Conservation (phyloP, 495 filamentous ascomycete genomes). For the Aspergillus homomorphus region DNA sequence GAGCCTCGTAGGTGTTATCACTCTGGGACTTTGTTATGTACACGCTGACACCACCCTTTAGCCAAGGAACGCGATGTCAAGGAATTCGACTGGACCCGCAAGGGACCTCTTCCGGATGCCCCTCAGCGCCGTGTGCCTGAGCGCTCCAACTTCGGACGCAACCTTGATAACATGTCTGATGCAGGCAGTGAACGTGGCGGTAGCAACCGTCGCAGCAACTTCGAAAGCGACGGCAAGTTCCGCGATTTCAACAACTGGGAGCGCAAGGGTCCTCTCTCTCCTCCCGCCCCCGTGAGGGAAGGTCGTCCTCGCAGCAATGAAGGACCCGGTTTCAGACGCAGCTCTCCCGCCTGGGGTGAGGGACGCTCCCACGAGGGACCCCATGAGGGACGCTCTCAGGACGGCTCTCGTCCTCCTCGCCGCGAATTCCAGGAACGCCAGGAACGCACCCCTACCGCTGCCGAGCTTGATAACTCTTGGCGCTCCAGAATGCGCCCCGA, state of each 20-base stretch:
- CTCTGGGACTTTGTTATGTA: slow-evolving; percentile 3
- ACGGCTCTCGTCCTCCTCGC: slow-evolving; percentile 78
- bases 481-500: slow-evolving; percentile 80
- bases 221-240: slow-evolving; percentile 73
- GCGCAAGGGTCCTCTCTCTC: slow-evolving; percentile 86
- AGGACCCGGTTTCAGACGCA: slow-evolving; percentile 56
- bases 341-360: slow-evolving; percentile 84
- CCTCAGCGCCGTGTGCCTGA: slow-evolving; percentile 51
- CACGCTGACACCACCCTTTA: slow-evolving; percentile 40
- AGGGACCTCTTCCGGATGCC: slow-evolving; percentile 79
- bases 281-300: slow-evolving; percentile 56
- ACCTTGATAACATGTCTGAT: slow-evolving; percentile 51
- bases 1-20: slow-evolving; percentile 67
- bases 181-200: slow-evolving; percentile 50
- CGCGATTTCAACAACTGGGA: slow-evolving; percentile 94
- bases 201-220: slow-evolving; percentile 49
- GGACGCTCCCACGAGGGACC: slow-evolving; percentile 75
- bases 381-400: slow-evolving; percentile 65
- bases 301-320: slow-evolving; percentile 68
- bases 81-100: slow-evolving; percentile 77
- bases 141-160: slow-evolving; percentile 46
- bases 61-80: slow-evolving; percentile 64
- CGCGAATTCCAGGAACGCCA: slow-evolving; percentile 78
- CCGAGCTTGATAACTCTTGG: slow-evolving; percentile 86
- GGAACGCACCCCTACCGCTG: slow-evolving; percentile 75